Evolutionary conservation across 2,329 filamentous ascomycete genomes (phyloP), one percentile per base, ranked within the genome.

Genomic region (Daldinia sp.): DNA sequence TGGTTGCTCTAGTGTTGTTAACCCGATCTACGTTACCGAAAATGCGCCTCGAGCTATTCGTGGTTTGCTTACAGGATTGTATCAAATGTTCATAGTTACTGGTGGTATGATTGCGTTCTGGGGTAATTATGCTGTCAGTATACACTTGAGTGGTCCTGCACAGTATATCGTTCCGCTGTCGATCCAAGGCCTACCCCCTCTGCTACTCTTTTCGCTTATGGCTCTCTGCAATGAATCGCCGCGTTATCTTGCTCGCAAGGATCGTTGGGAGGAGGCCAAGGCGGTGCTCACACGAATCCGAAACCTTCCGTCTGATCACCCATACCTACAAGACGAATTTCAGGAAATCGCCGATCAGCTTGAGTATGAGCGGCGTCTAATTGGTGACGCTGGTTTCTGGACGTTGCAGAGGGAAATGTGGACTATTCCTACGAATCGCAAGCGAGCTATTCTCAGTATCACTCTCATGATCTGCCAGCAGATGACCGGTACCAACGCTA

Each of bases 401-500:
- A 87, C 89, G 61, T 80, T 90, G 15, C 84, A 88, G 73, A 87
- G 84, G 73, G 90, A 92, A 78, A 90, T 91, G 85, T 89, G 86
- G 82, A 79, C 82, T 5, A 84, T 89, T 60, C 80, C 83, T 1
- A 84, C 84, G 0, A 90, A 92, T 79, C 84, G 90, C 64, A 90
- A 90, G 74, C 86, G 90, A 57, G 88, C 86, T 2, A 78, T 91
- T 53, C 85, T 92, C 63, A 89, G 88, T 33, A 86, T 93, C 54
- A 42, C 80, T 2, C 78, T 87, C 58, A 83, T 90, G 90, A 81
- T 92, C 42, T 92, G 89, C 77, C 90, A 93, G 77, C 90, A 92
- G 77, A 90, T 92, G 87, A 92, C 90, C 0, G 90, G 89, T 77
- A 79, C 77, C 12, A 81, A 79, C 65, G 77, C 77, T 41, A 78